Evolutionary conservation across 208 protist species (phyloP), one percentile per base, ranked within the genome.

Genomic region (Wallacemonas collosoma): DNA sequence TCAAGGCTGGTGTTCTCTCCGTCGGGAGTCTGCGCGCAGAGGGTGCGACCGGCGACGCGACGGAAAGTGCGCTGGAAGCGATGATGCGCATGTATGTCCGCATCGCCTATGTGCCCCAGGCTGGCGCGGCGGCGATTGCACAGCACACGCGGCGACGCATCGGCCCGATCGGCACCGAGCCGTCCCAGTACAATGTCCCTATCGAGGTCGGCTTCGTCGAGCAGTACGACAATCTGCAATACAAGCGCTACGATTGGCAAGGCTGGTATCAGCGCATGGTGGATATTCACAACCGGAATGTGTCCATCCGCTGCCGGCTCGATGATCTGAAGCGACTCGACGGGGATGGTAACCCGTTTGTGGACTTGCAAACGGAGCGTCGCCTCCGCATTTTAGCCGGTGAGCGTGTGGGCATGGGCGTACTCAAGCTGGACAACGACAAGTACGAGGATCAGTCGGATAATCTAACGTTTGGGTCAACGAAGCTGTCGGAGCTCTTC

Each of bases 191-290:
- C 74, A 96, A 96, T 69, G 65, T 94, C 15, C 85, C 91, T 0
- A 68, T 81, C 9, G 91, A 96, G 76, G 76, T 96, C 65, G 91
- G 91, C 64, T 86, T 92, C 76, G 89, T 94, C 38, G 91, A 96
- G 76, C 87, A 94, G 68, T 94, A 91, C 76, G 86, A 96, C 79
- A 96, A 96, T 71, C 63, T 96, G 53, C 88, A 93, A 68, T 95
- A 94, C 81, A 97, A 97, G 77, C 83, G 88, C 7, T 97, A 95
- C 76, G 93, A 97, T 73, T 95, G 89, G 88, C 89, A 94, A 61
- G 93, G 93, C 38, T 95, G 93, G 88, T 94, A 95, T 65, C 93
- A 97, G 72, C 89, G 93, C 65, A 95, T 95, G 88, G 73, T 89
- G 12, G 93, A 97, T 71, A 71, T 97, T 44, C 93, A 97, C 77